Evolutionary conservation across 192 early-diverging fungal genomes (phyloP).

Genomic region (Linnemannia schmuckeri): DNA sequence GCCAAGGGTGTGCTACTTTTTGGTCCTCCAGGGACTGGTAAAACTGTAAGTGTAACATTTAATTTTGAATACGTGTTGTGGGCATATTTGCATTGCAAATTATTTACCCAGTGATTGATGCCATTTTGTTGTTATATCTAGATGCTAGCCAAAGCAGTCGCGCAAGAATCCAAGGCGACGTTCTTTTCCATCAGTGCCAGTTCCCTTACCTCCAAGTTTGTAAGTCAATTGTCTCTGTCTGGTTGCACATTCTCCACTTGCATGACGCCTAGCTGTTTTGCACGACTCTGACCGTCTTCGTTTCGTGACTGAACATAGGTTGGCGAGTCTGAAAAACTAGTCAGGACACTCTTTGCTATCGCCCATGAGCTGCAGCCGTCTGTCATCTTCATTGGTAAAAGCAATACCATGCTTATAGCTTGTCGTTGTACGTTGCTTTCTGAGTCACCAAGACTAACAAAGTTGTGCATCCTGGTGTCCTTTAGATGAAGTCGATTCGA

Average conservation of each 20-base stretch:
- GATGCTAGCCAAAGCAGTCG: constrained; percentile 50
- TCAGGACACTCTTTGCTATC: constrained; percentile 87
- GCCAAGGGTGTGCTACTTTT: constrained; percentile 90
- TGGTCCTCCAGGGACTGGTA: constrained; percentile 96
- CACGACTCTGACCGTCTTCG: not conserved
- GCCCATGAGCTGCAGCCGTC: constrained; percentile 84
- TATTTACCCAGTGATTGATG: not conserved
- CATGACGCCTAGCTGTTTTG: not conserved
- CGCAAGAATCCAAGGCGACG: constrained; percentile 76
- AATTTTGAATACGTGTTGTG: not conserved
- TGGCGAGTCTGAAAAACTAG: constrained; percentile 90
- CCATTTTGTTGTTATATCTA: not conserved
- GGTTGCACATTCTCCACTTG: not conserved
- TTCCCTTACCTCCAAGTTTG: constrained; percentile 92
- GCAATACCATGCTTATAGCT: not conserved
- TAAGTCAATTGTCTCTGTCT: constrained; percentile 52
- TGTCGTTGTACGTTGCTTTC: not conserved
- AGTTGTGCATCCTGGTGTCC: too few species aligned
- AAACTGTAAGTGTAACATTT: constrained; percentile 78
- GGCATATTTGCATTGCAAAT: not conserved
- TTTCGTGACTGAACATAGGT: not conserved
- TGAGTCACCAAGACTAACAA: not conserved
- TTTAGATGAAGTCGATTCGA: constrained; percentile 78
- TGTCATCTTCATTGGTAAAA: constrained; percentile 89
- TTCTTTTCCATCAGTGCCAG: constrained; percentile 91